Evolutionary conservation across 2,329 filamentous ascomycete genomes (phyloP).

Genomic region (Thelonectria olida): DNA sequence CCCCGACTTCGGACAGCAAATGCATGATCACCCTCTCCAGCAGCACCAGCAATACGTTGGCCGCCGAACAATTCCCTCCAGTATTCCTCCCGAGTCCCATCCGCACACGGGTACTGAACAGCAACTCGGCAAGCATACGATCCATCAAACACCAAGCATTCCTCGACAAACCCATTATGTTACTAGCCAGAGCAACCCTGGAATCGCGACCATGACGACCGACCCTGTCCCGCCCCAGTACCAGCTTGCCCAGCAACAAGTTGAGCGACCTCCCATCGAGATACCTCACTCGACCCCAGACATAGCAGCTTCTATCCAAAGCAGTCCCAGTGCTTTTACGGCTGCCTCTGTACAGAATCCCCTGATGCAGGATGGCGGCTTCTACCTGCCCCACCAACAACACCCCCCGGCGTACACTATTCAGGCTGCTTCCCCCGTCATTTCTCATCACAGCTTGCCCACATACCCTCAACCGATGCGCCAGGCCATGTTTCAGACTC

Average conservation of each 20-base stretch:
- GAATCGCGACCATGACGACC: conserved; percentile 69
- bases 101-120: conserved; percentile 53
- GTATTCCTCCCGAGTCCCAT: conserved; percentile 54
- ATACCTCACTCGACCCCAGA: conserved; percentile 60
- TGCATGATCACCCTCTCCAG: conserved; percentile 51
- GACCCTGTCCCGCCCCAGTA: conserved; percentile 59
- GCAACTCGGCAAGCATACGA: conserved; percentile 56
- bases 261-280: conserved; percentile 57
- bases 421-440: conserved; percentile 57
- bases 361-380: conserved; percentile 58
- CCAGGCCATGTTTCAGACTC: conserved; percentile 46
- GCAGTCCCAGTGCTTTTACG: conserved; percentile 68
- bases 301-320: conserved; percentile 62
- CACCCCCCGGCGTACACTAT: conserved; percentile 59
- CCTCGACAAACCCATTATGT: conserved; percentile 63
- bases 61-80: conserved; percentile 57
- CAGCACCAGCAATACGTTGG: conserved; percentile 51
- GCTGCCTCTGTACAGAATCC: conserved; percentile 64
- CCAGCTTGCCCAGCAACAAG: conserved; percentile 60
- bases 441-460: conserved; percentile 53
- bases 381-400: conserved; percentile 65
- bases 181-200: conserved; percentile 69
- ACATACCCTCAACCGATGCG: conserved; percentile 55
- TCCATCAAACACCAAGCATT: conserved; percentile 59
- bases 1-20: conserved; percentile 62